Base-by-base conservation (phyloP, 208 protist species). In the Wallacemonas rigidus region DNA sequence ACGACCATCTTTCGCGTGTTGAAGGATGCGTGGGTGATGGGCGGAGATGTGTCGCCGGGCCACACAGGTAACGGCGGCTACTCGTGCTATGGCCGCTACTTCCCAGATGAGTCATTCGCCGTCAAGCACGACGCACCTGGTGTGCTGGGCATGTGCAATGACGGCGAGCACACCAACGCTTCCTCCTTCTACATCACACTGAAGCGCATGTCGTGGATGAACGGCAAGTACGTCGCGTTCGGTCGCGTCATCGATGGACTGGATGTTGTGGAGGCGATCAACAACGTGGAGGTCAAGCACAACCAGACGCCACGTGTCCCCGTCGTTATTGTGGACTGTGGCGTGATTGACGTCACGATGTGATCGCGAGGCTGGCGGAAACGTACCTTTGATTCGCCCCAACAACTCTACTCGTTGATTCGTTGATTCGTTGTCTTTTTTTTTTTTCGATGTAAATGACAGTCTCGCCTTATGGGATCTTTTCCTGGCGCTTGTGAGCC, bases 161-260 rank as follows among this genome's bases (percentile, higher is more conserved):
- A 93, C 48, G 88, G 91, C 38, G 83, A 76, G 38, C 81, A 96
- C 78, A 97, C 89, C 4, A 97, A 94, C 77, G 83, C 85, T 15
- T 96, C 91, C 17, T 75, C 83, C 26, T 97, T 97, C 79, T 97
- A 97, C 80, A 92, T 97, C 40, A 97, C 93, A 9, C 78, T 80
- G 41, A 81, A 82, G 45, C 67, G 79, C 36, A 87, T 91, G 83
- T 85, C 82, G 26, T 96, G 91, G 91, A 96, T 98, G 89, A 95
- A 98, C 71, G 75, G 83, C 8, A 93, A 92, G 65, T 98, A 99
- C 78, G 94, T 98, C 0, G 97, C 97, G 26, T 98, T 99, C 82
- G 98, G 98, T 9, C 83, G 87, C n/a, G 96, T 98, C 45, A 90
- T 98, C 35, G 90, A 97, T 72, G 96, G 96, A 50, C 91, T 93